A percentile compares a stretch with the other conserved stretches of the same genome.
These are phyloP conservation scores for Polyporus arcularius DNA, from an alignment of 768 basidiomycete genomes.

Conservation along the genomic window DNA sequence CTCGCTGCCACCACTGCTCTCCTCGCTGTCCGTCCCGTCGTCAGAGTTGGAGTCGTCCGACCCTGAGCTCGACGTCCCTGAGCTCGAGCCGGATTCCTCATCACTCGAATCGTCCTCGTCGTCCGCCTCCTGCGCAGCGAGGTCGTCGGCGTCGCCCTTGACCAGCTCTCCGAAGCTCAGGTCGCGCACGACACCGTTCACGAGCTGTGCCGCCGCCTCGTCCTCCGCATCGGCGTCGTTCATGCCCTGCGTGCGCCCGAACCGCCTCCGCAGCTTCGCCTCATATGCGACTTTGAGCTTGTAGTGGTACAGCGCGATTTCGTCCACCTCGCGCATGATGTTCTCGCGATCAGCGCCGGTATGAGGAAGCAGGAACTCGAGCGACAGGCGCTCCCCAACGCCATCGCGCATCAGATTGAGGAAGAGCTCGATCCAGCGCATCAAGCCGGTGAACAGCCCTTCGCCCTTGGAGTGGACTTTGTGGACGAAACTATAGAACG, in stretches of 20 bases:
- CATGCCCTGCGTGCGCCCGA: constrained; percentile 57
- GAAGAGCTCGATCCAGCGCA: constrained; percentile 97
- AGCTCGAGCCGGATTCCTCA: constrained; percentile 23
- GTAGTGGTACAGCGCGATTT: constrained; percentile 90
- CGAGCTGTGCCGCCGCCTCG: constrained; percentile 77
- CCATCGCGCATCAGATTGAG: constrained; percentile 90
- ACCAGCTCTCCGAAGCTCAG: constrained; percentile 82
- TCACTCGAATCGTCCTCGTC: constrained; percentile 49
- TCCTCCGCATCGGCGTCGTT: constrained; percentile 72
- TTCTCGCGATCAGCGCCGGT: constrained; percentile 71
- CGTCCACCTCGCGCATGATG: constrained; percentile 86
- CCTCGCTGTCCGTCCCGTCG: constrained; percentile 18
- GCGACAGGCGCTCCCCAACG: constrained; percentile 66
- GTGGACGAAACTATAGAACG: constrained; percentile 97
- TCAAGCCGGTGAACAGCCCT: constrained; percentile 88
- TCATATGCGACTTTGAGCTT: constrained; percentile 92
- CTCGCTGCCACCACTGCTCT: constrained; percentile 17
- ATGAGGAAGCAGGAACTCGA: constrained; percentile 90
- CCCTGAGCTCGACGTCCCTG: background rate
- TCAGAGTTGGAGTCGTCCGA: constrained; percentile 13
- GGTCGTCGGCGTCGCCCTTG: constrained; percentile 75
- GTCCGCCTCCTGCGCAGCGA: constrained; percentile 65
- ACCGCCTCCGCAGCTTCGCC: constrained; percentile 84
- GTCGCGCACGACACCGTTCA: constrained; percentile 80
- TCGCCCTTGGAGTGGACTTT: constrained; percentile 98